Evolutionary conservation across 2,329 filamentous ascomycete species (phyloP).

Genomic region (Teratosphaeria epicoccoides): DNA sequence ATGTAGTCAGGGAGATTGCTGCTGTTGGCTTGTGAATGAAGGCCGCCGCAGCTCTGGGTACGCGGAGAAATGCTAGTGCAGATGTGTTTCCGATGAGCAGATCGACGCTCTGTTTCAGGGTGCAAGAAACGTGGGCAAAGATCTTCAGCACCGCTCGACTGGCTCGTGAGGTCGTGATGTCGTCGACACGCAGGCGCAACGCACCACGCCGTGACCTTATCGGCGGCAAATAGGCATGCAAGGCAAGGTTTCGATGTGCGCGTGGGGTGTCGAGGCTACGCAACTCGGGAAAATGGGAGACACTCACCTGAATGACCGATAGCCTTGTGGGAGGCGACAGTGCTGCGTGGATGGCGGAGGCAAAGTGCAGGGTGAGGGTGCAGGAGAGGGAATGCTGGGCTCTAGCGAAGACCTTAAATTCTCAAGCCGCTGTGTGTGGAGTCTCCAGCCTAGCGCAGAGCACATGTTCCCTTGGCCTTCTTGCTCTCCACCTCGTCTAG

Average conservation of each 20-base stretch:
- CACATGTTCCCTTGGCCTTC: neutral
- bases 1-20: neutral
- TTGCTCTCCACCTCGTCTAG: neutral
- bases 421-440: constrained; percentile 5
- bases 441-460: constrained; percentile 6
- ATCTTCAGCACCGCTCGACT: neutral
- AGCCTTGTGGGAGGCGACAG: neutral
- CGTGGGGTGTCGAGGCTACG: constrained; percentile 2
- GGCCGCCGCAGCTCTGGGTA: neutral
- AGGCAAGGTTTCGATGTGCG: constrained; percentile 1
- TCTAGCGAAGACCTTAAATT: constrained; percentile 1
- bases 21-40: neutral
- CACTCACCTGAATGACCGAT: neutral
- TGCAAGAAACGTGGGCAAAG: constrained; percentile 1
- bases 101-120: neutral
- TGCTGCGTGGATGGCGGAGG: constrained; percentile 1
- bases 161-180: neutral
- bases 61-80: neutral
- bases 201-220: constrained; percentile 1
- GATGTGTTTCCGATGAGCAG: neutral
- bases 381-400: constrained; percentile 1
- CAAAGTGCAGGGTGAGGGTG: neutral
- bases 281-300: neutral
- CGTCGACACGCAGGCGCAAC: constrained; percentile 1
- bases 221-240: neutral